Base-by-base conservation (phyloP, 2,329 filamentous ascomycete species). In the Xylaria sp. region DNA sequence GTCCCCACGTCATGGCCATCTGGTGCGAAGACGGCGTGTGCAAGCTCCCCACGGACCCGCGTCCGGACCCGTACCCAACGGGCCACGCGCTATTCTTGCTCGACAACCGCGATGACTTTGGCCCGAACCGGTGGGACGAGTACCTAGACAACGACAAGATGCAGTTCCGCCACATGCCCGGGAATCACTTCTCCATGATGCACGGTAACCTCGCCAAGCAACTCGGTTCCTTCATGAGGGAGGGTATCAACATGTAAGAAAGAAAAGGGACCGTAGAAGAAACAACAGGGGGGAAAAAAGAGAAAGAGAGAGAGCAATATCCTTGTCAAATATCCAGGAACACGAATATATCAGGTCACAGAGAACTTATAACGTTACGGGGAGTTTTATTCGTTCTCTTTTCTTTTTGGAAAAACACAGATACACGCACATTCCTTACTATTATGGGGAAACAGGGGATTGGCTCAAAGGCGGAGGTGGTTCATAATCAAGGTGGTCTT, bases 161-260 rank as follows among this genome's bases (percentile, higher is more conserved):
- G 75, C 77, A 78, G 53, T 86, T 82, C 64, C 80, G 80, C 57
- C 84, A 87, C 68, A 88, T 89, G 84, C 83, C 83, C 13, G 88
- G 86, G 2, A 88, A 90, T 68, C 87, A 90, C 74, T 90, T 91
- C 75, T 84, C 81, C 18, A 90, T 90, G 87, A 90, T 91, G 86
- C 84, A 87, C 72, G 85, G 84, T 62, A 71, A 78, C 2, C 56
- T 74, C 1, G 71, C 71, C 10, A 71, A 71, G 60, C 64, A 69
- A 39, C 63, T 73, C 3, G 71, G 70, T 8, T 59, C 58, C 8
- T 73, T 73, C 58, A 61, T 73, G 64, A 70, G 68, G 52, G 68
- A 72, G 23, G 70, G 69, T 4, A 71, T 73, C 11, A 62, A 69
- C 57, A 39, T 64, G 57, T 71, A 68, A 52, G 23, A 30, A 30